Base-by-base conservation (phyloP, 371 early-diverging fungal genomes). In the Lichtheimia ornata region DNA sequence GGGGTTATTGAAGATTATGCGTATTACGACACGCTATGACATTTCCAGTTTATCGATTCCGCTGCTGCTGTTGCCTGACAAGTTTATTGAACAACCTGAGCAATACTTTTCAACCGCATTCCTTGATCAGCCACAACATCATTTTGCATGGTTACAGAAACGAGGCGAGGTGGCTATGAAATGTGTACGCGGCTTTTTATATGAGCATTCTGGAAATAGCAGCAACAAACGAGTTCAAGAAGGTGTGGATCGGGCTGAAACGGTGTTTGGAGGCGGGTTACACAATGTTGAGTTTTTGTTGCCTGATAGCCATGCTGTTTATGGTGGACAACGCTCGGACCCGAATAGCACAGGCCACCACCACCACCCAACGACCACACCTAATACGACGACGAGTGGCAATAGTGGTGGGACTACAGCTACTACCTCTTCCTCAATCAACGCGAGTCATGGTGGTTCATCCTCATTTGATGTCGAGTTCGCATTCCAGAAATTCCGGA, bases 1-100 rank as follows among this genome's bases (percentile, higher is more conserved):
- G 2, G 93, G 93, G 0, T 68, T 90, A 42, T 81, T 90, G 5
- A 79, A 84, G 61, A 88, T 92, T 44, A 62, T 90, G 24, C 74
- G 83, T 24, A 72, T 82, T 13, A 85, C 88, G 1, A 78, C 84
- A n/a, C 84, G 85, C 15, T 88, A 81, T 60, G 89, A 90, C 53
- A 86, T 93, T 22, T 74, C 83, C 6, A 76, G 82, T 42, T 61
- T 93, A 0, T 86, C 88, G 0, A 65, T 91, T 4, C 91, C 93
- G 0, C 64, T 91, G 17, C 59, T 91, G 18, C 61, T 91, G 59
- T 69, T 91, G 30, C 90, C 91, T 2, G 71, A 79, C n/a, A 56
- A 67, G n/a, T 76, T 73, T 50, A 74, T 86, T 22, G 65, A 64
- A 6, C 71, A 74, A 22, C 67, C 78, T 5, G 73, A 76, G 25